Percentiles rank a stretch among this genome's conserved stretches.
phyloP scores from a whole-genome alignment of 2,329 filamentous ascomycete genomes.

The Hypoxylon sp. region DNA sequence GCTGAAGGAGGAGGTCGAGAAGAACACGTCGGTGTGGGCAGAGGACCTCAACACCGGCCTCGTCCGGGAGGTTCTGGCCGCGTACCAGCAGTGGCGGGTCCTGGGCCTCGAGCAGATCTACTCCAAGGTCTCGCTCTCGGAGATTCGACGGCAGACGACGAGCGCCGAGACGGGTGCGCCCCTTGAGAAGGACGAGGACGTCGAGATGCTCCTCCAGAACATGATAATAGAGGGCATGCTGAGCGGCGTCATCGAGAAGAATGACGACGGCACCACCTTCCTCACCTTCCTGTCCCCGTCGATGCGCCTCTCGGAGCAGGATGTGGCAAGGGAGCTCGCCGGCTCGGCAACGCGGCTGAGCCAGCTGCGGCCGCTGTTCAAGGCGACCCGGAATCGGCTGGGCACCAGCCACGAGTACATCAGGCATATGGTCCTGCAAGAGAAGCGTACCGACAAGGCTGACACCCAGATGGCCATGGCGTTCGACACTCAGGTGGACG shows the following conservation, averaged over 20 bases:
- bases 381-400: slow-evolving; percentile 62
- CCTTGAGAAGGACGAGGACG: slow-evolving; percentile 53
- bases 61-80: slow-evolving; percentile 71
- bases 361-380: slow-evolving; percentile 56
- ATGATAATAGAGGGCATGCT: slow-evolving; percentile 66
- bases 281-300: slow-evolving; percentile 59
- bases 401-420: slow-evolving; percentile 65
- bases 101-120: slow-evolving; percentile 77
- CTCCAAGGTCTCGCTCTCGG: slow-evolving; percentile 62
- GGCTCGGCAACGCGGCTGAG: slow-evolving; percentile 53
- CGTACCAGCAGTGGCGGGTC: slow-evolving; percentile 80
- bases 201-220: slow-evolving; percentile 56
- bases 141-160: slow-evolving; percentile 60
- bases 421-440: slow-evolving; percentile 55
- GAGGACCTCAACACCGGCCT: slow-evolving; percentile 78
- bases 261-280: slow-evolving; percentile 54
- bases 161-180: slow-evolving; percentile 61
- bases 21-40: slow-evolving; percentile 65
- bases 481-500: slow-evolving; percentile 60
- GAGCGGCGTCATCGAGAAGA: slow-evolving; percentile 58
- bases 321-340: slow-evolving; percentile 59
- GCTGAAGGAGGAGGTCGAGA: slow-evolving; percentile 70
- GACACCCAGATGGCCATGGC: slow-evolving; percentile 48
- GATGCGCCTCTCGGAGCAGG: slow-evolving; percentile 56
- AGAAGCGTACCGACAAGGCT: slow-evolving; percentile 55